A percentile compares a stretch with the other conserved stretches of the same genome.
phyloP scores from a whole-genome alignment of 129 eudicot species.

The Ambrosia trifida region DNA sequence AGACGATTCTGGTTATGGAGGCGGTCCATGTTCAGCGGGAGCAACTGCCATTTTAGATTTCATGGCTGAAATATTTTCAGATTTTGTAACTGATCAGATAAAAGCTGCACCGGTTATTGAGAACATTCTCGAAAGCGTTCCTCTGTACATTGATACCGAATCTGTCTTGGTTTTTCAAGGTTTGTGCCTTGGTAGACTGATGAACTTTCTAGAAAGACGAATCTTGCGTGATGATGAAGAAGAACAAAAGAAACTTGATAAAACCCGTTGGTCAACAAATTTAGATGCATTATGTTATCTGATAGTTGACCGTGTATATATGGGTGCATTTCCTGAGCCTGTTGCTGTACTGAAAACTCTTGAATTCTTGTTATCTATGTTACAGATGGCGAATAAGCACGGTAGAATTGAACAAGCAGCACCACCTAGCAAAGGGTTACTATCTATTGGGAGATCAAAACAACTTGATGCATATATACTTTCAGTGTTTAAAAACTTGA shows the following conservation, averaged over 20 bases:
- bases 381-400: conserved; percentile 94
- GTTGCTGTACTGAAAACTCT: conserved; percentile 71
- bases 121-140: conserved; percentile 73
- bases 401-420: conserved; percentile 88
- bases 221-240: conserved; percentile 95
- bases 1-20: conserved; percentile 97
- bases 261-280: conserved; percentile 82
- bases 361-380: conserved; percentile 85
- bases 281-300: conserved; percentile 75
- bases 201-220: conserved; percentile 95
- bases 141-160: conserved; percentile 75
- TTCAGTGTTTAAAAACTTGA: conserved; percentile 73
- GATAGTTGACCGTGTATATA: conserved; percentile 92
- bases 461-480: conserved; percentile 86
- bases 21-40: conserved; percentile 97
- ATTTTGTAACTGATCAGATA: conserved; percentile 82
- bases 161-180: conserved; percentile 89
- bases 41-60: conserved; percentile 91
- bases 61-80: conserved; percentile 92
- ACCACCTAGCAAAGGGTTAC: conserved; percentile 74
- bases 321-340: conserved; percentile 97
- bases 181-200: conserved; percentile 80
- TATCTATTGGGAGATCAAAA: conserved; percentile 84
- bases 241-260: conserved; percentile 82
- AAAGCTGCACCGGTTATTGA: conserved; percentile 66